A percentile compares a stretch with the other conserved stretches of the same genome.
These are phyloP conservation scores for Byssochlamys sp. DNA, from an alignment of 2,329 filamentous ascomycete genomes.

Conservation along the genomic window DNA sequence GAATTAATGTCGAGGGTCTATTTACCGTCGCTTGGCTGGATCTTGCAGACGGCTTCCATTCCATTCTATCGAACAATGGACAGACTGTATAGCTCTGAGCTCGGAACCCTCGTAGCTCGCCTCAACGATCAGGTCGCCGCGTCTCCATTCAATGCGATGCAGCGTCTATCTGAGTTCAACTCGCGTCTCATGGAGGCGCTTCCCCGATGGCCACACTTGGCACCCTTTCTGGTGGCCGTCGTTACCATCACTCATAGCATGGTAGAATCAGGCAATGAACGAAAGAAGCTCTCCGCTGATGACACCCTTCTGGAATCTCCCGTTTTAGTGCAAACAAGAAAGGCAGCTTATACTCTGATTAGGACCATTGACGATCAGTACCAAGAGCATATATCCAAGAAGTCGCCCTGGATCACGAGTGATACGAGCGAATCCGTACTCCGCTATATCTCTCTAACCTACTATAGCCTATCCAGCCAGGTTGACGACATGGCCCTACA, in stretches of 20 bases:
- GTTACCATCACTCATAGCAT: conserved; percentile 18
- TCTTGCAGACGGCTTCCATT: conserved; percentile 22
- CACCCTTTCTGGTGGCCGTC: conserved; percentile 12
- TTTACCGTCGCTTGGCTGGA: conserved; percentile 25
- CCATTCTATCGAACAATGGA: conserved; percentile 30
- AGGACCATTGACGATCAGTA: conserved; percentile 27
- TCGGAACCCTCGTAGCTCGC: conserved; percentile 17
- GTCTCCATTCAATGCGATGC: conserved; percentile 17
- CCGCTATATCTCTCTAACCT: conserved; percentile 21
- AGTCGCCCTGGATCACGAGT: conserved; percentile 32
- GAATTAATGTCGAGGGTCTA: conserved; percentile 27
- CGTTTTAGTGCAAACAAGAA: conserved; percentile 10
- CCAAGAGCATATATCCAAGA: conserved; percentile 32
- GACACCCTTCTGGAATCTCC: conserved; percentile 12
- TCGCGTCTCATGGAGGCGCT: conserved; percentile 19
- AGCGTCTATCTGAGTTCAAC: conserved; percentile 20
- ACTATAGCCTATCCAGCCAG: conserved; percentile 20
- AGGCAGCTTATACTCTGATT: conserved; percentile 19
- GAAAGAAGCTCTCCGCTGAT: conserved; percentile 13
- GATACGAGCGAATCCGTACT: conserved; percentile 33
- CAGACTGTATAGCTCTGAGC: conserved; percentile 18
- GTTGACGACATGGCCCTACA: conserved; percentile 23
- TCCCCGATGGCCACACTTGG: conserved; percentile 19
- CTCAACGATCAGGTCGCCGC: conserved; percentile 20
- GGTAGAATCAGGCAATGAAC: conserved; percentile 22